A percentile compares a stretch with the other conserved stretches of the same genome.
These are phyloP conservation scores for Ambrosiella cleistominuta DNA, from an alignment of 2,329 filamentous ascomycete genomes.

Conservation along the genomic window DNA sequence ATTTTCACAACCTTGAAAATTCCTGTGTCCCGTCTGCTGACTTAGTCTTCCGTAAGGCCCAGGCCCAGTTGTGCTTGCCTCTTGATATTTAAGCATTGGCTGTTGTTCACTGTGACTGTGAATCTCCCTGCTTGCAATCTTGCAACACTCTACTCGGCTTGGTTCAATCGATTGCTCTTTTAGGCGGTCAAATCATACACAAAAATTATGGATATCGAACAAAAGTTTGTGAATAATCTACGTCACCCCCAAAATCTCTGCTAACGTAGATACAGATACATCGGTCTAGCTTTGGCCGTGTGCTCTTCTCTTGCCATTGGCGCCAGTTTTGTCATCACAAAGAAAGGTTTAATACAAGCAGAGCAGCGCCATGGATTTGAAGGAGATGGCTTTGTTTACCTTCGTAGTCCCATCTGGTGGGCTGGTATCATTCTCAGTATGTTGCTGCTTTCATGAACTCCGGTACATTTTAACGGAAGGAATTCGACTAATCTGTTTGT, in stretches of 20 bases:
- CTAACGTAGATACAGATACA: conserved; percentile 38
- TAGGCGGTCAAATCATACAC: too few species aligned
- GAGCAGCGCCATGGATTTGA: conserved; percentile 88
- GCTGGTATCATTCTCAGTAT: conserved; percentile 75
- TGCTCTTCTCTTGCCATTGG: conserved; percentile 61
- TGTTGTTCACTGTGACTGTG: too few species aligned
- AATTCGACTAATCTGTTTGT: conserved; percentile 15
- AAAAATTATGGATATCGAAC: conserved; percentile 11
- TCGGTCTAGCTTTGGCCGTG: conserved; percentile 59
- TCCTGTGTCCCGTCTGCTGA: too few species aligned
- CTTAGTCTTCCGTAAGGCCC: too few species aligned
- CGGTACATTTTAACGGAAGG: conserved; percentile 29
- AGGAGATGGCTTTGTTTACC: conserved; percentile 85
- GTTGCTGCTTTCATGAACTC: conserved; percentile 18
- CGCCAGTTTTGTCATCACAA: conserved; percentile 96
- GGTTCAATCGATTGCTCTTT: background rate
- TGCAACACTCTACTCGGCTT: background rate
- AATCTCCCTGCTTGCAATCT: background rate
- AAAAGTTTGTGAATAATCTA: conserved; percentile 10
- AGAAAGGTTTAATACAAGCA: conserved; percentile 90
- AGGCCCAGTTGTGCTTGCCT: too few species aligned
- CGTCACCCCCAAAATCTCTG: background rate
- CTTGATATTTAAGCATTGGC: too few species aligned
- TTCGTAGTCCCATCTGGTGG: conserved; percentile 96
- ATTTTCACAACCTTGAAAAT: too few species aligned